Evolutionary conservation across 2,329 filamentous ascomycete species (phyloP).

Genomic region (Phialocephala subalpina): DNA sequence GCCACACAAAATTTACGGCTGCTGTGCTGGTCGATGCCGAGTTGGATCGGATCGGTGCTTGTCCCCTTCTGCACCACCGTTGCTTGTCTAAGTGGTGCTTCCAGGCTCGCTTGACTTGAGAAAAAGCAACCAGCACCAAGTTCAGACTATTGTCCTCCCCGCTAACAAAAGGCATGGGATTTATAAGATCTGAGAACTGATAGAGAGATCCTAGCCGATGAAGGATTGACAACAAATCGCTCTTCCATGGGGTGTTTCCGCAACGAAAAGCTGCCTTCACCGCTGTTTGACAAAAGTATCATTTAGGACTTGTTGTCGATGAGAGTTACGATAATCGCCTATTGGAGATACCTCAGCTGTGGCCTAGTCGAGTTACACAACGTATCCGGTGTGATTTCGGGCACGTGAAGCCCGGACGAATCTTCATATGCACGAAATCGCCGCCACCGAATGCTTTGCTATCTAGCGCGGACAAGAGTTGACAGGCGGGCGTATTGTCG

Average conservation of each 20-base stretch:
- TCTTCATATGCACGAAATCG: neutral
- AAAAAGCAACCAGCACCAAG: conserved; percentile 23
- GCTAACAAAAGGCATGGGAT: conserved; percentile 1
- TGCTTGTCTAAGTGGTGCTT: conserved; percentile 21
- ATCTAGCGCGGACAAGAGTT: neutral
- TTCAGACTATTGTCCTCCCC: conserved; percentile 12
- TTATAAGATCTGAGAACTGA: conserved; percentile 34
- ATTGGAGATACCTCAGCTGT: conserved; percentile 19
- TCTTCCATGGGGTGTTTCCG: conserved; percentile 6
- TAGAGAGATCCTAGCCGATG: conserved; percentile 25
- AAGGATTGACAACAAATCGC: conserved; percentile 8
- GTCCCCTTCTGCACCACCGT: conserved; percentile 33
- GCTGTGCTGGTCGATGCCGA: conserved; percentile 15
- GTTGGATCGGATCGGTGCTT: conserved; percentile 30
- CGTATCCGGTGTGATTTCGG: conserved; percentile 11
- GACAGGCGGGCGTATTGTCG: neutral
- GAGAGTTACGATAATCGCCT: conserved; percentile 20
- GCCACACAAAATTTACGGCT: conserved; percentile 8
- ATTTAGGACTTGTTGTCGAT: conserved; percentile 27
- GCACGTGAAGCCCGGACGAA: conserved; percentile 2
- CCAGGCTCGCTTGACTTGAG: conserved; percentile 11
- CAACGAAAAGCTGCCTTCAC: conserved; percentile 28
- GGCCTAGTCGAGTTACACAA: conserved; percentile 32
- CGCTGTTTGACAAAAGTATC: conserved; percentile 40
- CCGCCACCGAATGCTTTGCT: neutral